Evolutionary conservation across 2,329 filamentous ascomycete genomes (phyloP), one percentile per base, ranked within the genome.

Genomic region (Talaromyces amestolkiae): DNA sequence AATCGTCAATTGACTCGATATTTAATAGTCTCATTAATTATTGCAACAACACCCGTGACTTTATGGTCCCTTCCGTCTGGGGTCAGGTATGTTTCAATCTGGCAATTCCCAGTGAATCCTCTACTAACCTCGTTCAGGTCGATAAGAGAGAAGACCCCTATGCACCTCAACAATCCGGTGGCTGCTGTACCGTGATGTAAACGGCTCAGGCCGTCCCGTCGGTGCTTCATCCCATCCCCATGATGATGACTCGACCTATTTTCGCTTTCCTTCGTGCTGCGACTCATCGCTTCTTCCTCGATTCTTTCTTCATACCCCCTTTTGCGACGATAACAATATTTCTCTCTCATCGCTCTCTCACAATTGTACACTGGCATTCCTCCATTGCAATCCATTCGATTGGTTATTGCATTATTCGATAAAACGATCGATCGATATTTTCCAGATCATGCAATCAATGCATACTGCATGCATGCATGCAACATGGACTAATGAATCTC

Each of bases 51-150:
- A 97, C 95, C 73, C 91, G 94, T 80, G 95, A 99, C 79, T 98
- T 96, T 84, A 98, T 99, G 95, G 93, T 98, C 65, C 93, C 93
- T 61, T 96, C 93, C 63, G 91, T 96, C 79, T 99, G 95, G 95
- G 94, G 94, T 72, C 87, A 89, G 68, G 87, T 89, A 82, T 73
- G 75, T 71, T 68, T 31, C 31, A 31, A 11, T 13, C 47, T 13
- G 45, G 19, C 15, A 24, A 24, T 11, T 9, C 3, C 5, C 13
- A 43, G 27, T 31, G 27, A 41, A 13, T 17, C 61, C 33, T 27
- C 22, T 35, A 31, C 65, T 66, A 61, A 62, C 37, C 31, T 49
- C 43, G 58, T 60, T 56, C 74, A 88, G 85, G 92, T 98, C 70
- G 92, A 96, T 76, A 94, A 93, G 84, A 90, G 91, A 79, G 95